These are phyloP conservation scores for Alternaria gaisen DNA, from an alignment of 2,329 filamentous ascomycete species.

Conservation along the genomic window DNA sequence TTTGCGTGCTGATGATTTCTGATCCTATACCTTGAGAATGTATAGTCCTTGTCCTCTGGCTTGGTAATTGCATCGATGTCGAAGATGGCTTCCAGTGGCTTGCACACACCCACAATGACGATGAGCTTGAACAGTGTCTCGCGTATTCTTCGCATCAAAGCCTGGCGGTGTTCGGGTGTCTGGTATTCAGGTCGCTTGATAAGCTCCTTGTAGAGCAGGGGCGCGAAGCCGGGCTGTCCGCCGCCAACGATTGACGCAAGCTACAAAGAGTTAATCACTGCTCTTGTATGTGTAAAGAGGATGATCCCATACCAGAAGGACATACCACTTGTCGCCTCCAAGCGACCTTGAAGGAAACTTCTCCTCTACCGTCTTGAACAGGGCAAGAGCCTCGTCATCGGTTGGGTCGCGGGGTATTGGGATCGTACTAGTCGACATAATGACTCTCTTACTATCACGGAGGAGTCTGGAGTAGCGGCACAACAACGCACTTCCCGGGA, in stretches of 20 bases:
- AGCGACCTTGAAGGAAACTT: constrained; percentile 55
- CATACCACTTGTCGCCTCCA: constrained; percentile 58
- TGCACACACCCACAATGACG: constrained; percentile 67
- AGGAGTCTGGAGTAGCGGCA: neutral
- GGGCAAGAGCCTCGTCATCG: constrained; percentile 48
- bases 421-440: constrained; percentile 25
- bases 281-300: neutral
- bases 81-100: constrained; percentile 68
- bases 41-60: constrained; percentile 67
- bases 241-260: constrained; percentile 60
- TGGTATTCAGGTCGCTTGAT: constrained; percentile 58
- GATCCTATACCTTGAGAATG: constrained; percentile 54
- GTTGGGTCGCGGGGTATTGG: constrained; percentile 44
- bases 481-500: neutral
- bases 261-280: constrained; percentile 19
- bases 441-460: neutral
- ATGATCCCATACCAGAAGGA: constrained; percentile 48
- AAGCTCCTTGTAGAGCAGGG: constrained; percentile 65
- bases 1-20: neutral
- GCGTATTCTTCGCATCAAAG: constrained; percentile 61
- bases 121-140: constrained; percentile 69
- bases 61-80: constrained; percentile 62
- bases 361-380: constrained; percentile 56
- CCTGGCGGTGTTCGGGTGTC: constrained; percentile 56
- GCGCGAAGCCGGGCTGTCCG: constrained; percentile 61